phyloP scores from a whole-genome alignment of 345 rosid genomes.

The Hirschfeldia incana region DNA sequence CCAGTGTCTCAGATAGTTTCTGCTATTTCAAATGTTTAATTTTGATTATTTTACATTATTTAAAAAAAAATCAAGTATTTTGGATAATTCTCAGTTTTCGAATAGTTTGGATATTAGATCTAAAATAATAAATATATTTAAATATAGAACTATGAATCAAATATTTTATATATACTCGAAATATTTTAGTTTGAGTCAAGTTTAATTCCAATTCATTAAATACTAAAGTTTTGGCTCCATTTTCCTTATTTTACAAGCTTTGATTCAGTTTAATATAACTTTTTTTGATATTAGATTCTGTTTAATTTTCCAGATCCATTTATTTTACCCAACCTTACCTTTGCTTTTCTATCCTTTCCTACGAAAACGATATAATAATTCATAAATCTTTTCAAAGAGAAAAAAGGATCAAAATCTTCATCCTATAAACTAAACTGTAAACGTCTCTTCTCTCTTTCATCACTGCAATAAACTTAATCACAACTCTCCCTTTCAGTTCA shows the following conservation, averaged over 20 bases:
- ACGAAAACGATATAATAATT: slow-evolving; percentile 29
- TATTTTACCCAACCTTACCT: background rate
- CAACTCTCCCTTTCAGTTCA: slow-evolving; percentile 3
- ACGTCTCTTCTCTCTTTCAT: slow-evolving; percentile 20
- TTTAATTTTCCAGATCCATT: background rate
- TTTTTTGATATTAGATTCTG: background rate
- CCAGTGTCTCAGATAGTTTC: too few relatives aligned
- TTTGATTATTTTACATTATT: too few relatives aligned
- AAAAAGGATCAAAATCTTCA: slow-evolving; percentile 11
- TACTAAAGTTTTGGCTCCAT: background rate
- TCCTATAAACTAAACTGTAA: background rate
- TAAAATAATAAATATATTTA: background rate
- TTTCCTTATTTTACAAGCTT: background rate
- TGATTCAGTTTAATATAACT: background rate
- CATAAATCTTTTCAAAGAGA: background rate
- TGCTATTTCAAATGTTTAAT: too few relatives aligned
- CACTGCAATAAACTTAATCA: slow-evolving; percentile 34
- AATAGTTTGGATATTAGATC: too few relatives aligned
- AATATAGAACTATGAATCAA: background rate
- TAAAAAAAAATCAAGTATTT: too few relatives aligned
- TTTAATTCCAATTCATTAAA: background rate
- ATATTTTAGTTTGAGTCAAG: background rate
- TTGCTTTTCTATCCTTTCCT: slow-evolving; percentile 36
- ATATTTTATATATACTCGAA: background rate
- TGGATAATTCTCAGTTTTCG: too few relatives aligned